Percentiles rank a stretch among this genome's conserved stretches.
Evolutionary conservation across 176 grass and related monocot species (phyloP).

Genomic region (Hordeum marinum): DNA sequence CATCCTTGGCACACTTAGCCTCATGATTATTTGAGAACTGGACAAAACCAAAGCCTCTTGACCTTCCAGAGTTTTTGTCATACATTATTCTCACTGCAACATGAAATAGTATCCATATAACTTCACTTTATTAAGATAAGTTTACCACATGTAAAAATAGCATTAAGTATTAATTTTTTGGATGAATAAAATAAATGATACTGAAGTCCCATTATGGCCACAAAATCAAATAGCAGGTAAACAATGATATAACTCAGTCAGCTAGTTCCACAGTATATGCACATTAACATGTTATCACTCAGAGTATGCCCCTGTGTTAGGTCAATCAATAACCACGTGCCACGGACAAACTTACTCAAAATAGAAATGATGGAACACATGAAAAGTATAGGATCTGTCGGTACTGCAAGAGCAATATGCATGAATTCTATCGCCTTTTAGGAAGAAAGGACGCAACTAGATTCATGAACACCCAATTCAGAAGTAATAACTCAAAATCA

Average conservation of each 20-base stretch:
- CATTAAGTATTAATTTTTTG: background rate
- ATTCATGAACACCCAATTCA: background rate
- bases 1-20: constrained; percentile 68
- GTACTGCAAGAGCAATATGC: background rate
- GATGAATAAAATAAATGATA: constrained; percentile 7
- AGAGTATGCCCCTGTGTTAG: background rate
- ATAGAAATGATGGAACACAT: constrained; percentile 13
- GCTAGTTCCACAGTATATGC: constrained; percentile 7
- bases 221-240: constrained; percentile 12
- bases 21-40: constrained; percentile 68
- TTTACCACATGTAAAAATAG: background rate
- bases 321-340: constrained; percentile 7
- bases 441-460: background rate
- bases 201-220: background rate
- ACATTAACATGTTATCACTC: background rate
- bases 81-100: constrained; percentile 80
- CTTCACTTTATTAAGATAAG: background rate
- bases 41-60: constrained; percentile 93
- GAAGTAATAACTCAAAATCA: constrained; percentile 5
- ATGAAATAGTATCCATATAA: constrained; percentile 26
- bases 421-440: background rate
- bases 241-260: background rate
- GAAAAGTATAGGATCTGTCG: constrained; percentile 13
- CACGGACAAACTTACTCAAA: background rate
- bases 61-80: constrained; percentile 87